Percentiles rank a stretch among this genome's conserved stretches.
phyloP scores from a whole-genome alignment of 768 basidiomycete species.

The Butyriboletus loyo region DNA sequence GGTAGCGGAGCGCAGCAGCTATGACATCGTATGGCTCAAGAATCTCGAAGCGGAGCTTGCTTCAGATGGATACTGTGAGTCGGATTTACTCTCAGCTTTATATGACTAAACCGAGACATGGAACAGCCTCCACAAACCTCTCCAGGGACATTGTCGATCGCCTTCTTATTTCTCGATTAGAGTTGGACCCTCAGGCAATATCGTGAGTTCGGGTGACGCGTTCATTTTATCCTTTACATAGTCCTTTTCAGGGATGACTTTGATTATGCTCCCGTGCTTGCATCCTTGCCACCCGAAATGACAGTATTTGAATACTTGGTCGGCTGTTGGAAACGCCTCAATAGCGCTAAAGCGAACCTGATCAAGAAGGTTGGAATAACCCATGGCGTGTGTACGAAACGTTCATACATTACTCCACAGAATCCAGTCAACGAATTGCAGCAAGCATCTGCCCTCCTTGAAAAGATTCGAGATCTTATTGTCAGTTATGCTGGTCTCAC shows the following conservation, averaged over 20 bases:
- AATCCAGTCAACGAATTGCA: constrained; percentile 55
- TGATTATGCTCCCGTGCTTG: constrained; percentile 70
- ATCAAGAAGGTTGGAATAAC: constrained; percentile 54
- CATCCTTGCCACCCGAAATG: constrained; percentile 71
- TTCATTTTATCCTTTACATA: background rate
- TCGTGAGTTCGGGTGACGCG: constrained; percentile 45
- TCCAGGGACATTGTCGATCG: constrained; percentile 67
- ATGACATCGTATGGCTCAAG: constrained; percentile 83
- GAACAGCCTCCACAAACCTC: constrained; percentile 39
- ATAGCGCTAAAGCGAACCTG: constrained; percentile 48
- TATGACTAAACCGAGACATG: constrained; percentile 1
- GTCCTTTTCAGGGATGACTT: constrained; percentile 55
- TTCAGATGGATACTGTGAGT: constrained; percentile 51
- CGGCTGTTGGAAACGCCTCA: constrained; percentile 89
- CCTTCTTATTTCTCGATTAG: constrained; percentile 79
- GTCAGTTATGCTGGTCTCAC: constrained; percentile 87
- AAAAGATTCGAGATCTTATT: constrained; percentile 76
- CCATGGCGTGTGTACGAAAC: constrained; percentile 17
- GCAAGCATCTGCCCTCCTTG: constrained; percentile 58
- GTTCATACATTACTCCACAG: constrained; percentile 40
- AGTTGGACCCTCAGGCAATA: constrained; percentile 70
- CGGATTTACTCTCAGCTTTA: background rate
- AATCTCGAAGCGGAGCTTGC: constrained; percentile 63
- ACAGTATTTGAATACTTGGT: constrained; percentile 89
- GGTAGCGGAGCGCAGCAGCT: constrained; percentile 56